Percentiles rank a stretch among this genome's conserved stretches.
Conservation (phyloP, 2,329 filamentous ascomycete genomes). For the Aspergillus sp. region DNA sequence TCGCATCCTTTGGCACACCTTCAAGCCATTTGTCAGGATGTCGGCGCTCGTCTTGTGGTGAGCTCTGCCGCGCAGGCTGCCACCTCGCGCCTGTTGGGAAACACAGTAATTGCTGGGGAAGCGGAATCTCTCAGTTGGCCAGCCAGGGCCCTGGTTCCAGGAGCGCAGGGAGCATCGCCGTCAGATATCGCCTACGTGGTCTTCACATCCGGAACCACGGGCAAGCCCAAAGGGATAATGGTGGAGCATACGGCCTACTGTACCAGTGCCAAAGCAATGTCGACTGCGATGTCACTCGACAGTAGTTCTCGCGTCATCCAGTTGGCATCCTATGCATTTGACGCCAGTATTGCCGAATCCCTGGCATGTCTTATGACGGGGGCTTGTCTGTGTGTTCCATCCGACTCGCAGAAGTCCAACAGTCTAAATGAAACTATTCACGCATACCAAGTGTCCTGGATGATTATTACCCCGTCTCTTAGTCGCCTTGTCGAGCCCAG, state of each 20-base stretch:
- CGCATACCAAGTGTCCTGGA: neutral
- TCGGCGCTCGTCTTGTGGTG: neutral
- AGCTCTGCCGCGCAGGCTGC: neutral
- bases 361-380: slow-evolving; percentile 6
- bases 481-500: neutral
- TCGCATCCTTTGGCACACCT: neutral
- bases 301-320: slow-evolving; percentile 3
- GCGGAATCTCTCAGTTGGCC: neutral
- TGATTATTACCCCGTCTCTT: neutral
- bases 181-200: slow-evolving; percentile 5
- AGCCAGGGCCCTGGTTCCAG: neutral
- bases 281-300: neutral
- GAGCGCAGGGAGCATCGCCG: neutral
- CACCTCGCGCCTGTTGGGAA: neutral
- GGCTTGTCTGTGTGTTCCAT: neutral
- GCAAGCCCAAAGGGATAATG: slow-evolving; percentile 13
- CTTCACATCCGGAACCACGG: slow-evolving; percentile 15
- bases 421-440: neutral
- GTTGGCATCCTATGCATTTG: slow-evolving; percentile 2
- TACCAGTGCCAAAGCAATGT: neutral
- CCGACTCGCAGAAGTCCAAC: neutral
- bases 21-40: neutral
- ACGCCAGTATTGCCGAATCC: neutral
- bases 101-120: neutral
- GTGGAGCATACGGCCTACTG: slow-evolving; percentile 4